Base-by-base conservation (phyloP, 2,329 filamentous ascomycete genomes). In the Aspergillus melleus region DNA sequence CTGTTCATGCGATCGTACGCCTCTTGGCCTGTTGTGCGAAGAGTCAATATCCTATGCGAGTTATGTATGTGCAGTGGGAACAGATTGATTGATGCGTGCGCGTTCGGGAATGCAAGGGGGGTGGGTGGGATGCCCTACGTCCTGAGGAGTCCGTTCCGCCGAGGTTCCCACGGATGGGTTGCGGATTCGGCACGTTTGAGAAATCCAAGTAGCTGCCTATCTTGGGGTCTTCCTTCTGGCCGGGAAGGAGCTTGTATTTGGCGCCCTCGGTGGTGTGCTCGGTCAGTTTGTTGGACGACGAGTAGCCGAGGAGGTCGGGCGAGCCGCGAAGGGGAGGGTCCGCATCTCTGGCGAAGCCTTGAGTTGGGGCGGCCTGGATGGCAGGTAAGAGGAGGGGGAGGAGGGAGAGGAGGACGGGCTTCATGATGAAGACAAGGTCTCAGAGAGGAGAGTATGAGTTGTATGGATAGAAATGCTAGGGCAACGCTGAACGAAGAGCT, bases 121-220 rank as follows among this genome's bases (percentile, higher is more conserved):
- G n/a, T n/a, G n/a, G n/a, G n/a, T n/a, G n/a, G n/a, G 9, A 39
- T 47, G 3, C 2, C 70, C 55, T 74, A 70, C 81, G 76, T 54
- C 83, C 82, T 2, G 84, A 84, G 6, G 83, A 80, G 64, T 86
- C 83, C 1, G 80, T 83, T 2, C 72, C 75, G 12, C 84, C 85
- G 11, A 66, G 72, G 12, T 66, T 69, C 3, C 85, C 85, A 6
- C 85, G 80, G 49, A 86, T 80, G 1, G 85, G 85, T 68, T 87
- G 82, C 0, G 85, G 84, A 39, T 79, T 78, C 3, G 81, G 74
- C 29, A 79, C 77, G 55, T 79, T 73, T 53, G 81, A 77, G 63
- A 88, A 84, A 69, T 87, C 78, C 1, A 87, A 77, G 57, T 80
- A 84, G 2, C 80, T 67, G 0, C 85, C 85, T 14, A 84, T 73